phyloP scores from a whole-genome alignment of 257 asterid species.

The Asclepias syriaca region DNA sequence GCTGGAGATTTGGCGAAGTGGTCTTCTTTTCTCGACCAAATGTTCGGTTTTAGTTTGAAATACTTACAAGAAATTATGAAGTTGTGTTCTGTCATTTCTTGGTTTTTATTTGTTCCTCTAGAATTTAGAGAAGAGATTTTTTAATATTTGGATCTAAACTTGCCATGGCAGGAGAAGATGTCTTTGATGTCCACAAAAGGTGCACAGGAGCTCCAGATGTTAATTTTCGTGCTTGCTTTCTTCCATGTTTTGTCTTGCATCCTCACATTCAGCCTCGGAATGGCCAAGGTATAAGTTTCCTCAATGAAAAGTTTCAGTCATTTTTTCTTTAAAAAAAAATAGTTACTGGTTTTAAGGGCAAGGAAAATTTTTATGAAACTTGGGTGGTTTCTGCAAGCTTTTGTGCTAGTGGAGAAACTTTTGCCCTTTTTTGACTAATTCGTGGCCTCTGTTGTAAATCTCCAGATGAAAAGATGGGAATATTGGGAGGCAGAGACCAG shows the following conservation, averaged over 20 bases:
- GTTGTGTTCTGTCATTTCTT: neutral
- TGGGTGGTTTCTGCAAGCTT: neutral
- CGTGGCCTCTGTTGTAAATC: slow-evolving; percentile 9
- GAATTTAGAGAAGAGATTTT: neutral
- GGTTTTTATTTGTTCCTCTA: neutral
- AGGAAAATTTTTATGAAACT: neutral
- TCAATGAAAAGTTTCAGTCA: neutral
- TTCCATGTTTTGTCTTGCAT: slow-evolving; percentile 62
- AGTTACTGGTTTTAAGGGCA: neutral
- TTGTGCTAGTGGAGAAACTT: neutral
- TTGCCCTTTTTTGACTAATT: neutral
- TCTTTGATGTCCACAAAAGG: slow-evolving; percentile 58
- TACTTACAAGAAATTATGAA: neutral
- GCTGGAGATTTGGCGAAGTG: neutral
- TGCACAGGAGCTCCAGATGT: slow-evolving; percentile 63
- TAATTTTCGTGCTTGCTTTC: slow-evolving; percentile 64
- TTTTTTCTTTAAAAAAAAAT: neutral
- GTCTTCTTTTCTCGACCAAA: neutral
- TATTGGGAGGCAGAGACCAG: slow-evolving; percentile 82
- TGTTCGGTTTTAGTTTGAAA: neutral
- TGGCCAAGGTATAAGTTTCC: slow-evolving; percentile 46
- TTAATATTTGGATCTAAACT: neutral
- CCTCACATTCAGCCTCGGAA: slow-evolving; percentile 65
- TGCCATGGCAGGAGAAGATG: slow-evolving; percentile 50
- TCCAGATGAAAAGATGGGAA: slow-evolving; percentile 71